These are phyloP conservation scores for Cercis canadensis DNA, from an alignment of 306 rosid species.

Conservation along the genomic window DNA sequence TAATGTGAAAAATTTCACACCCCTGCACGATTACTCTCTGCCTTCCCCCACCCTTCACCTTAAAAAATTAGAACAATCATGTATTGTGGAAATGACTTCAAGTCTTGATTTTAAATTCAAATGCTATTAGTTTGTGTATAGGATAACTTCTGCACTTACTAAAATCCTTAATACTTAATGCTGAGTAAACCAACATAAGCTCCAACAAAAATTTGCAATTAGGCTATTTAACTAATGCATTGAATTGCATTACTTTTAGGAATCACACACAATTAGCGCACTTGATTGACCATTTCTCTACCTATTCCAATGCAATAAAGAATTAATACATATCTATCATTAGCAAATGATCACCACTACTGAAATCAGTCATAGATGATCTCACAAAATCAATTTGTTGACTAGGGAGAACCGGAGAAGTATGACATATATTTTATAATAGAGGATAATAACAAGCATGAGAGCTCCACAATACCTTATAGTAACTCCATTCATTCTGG, in stretches of 20 bases:
- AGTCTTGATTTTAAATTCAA: constrained; percentile 22
- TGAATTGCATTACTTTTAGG: background rate
- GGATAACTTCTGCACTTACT: background rate
- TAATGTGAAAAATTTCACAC: background rate
- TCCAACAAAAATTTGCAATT: background rate
- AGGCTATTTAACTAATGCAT: background rate
- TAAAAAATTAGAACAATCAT: background rate
- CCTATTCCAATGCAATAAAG: background rate
- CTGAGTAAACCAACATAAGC: background rate
- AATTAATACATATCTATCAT: background rate
- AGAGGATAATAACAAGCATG: constrained; percentile 14
- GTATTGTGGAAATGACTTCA: background rate
- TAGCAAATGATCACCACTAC: constrained; percentile 15
- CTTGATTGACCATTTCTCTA: constrained; percentile 3
- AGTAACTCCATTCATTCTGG: constrained; percentile 84
- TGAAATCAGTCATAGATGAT: background rate
- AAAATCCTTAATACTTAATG: background rate
- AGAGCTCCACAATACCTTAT: constrained; percentile 62
- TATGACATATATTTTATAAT: background rate
- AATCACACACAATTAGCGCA: background rate
- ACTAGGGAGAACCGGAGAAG: background rate
- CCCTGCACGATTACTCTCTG: constrained; percentile 1
- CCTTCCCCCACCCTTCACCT: background rate
- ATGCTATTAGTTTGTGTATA: background rate
- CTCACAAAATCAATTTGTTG: background rate